Conservation (phyloP, 2,329 filamentous ascomycete genomes). For the Celoporthe dispersa region DNA sequence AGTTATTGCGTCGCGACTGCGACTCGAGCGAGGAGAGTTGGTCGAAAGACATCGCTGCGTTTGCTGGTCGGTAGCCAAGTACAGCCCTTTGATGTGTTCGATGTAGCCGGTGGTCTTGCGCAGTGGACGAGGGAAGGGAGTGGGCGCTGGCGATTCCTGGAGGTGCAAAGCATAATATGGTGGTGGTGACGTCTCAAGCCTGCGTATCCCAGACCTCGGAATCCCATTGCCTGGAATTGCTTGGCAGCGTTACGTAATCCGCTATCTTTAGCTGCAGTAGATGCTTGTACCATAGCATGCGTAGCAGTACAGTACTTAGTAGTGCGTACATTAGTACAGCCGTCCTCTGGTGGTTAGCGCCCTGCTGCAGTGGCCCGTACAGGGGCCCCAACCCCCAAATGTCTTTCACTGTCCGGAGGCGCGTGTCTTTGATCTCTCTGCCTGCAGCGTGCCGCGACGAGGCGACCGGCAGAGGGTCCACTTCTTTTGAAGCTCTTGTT, state of each 20-base stretch:
- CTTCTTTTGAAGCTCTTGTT: slow-evolving; percentile 29
- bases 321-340: too few relatives aligned
- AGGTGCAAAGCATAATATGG: neutral
- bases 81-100: neutral
- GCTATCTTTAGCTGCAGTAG: neutral
- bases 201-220: neutral
- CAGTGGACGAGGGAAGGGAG: neutral
- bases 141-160: neutral
- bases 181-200: slow-evolving; percentile 24
- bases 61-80: neutral
- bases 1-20: slow-evolving; percentile 52
- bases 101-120: neutral
- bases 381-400: neutral
- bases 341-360: too few relatives aligned
- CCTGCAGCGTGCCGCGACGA: slow-evolving; percentile 11
- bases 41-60: slow-evolving; percentile 80
- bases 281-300: neutral
- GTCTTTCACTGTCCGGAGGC: neutral
- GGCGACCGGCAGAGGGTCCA: neutral
- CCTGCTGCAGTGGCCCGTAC: neutral
- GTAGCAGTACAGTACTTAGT: too few relatives aligned
- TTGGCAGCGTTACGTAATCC: slow-evolving; percentile 19
- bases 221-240: slow-evolving; percentile 4
- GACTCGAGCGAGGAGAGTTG: slow-evolving; percentile 84
- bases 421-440: slow-evolving; percentile 2